Percentiles rank a stretch among this genome's conserved stretches.
Evolutionary conservation across 1,284 basidiomycete species (phyloP).

Genomic region (Peniophora sp.): DNA sequence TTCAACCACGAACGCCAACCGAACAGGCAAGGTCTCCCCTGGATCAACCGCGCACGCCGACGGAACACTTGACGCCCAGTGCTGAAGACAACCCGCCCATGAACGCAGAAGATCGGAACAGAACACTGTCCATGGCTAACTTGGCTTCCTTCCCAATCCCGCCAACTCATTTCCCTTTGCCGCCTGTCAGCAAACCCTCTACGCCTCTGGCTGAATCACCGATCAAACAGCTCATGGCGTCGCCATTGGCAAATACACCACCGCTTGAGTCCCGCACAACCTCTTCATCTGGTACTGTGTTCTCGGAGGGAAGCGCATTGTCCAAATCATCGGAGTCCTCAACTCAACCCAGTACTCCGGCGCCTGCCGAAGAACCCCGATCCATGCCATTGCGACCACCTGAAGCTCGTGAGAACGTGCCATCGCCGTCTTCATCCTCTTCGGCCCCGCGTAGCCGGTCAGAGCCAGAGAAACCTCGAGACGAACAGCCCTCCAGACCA

Average conservation of each 20-base stretch:
- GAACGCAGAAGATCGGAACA: conserved; percentile 4
- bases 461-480: background rate
- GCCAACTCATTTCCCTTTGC: conserved; percentile 62
- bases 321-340: conserved; percentile 13
- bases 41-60: background rate
- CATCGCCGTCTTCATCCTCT: background rate
- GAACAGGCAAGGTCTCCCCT: background rate
- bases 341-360: conserved; percentile 5
- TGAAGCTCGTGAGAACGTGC: background rate
- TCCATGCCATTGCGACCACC: conserved; percentile 5
- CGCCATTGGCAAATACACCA: conserved; percentile 4
- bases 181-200: conserved; percentile 25
- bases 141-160: conserved; percentile 65
- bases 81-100: background rate
- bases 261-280: conserved; percentile 8
- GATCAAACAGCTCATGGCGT: background rate
- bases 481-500: background rate
- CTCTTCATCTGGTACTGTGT: conserved; percentile 1
- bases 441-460: background rate
- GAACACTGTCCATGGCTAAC: conserved; percentile 41
- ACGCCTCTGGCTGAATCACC: conserved; percentile 5
- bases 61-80: background rate
- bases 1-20: background rate
- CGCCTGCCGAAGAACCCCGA: conserved; percentile 9
- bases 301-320: background rate